A percentile compares a stretch with the other conserved stretches of the same genome.
Conservation (phyloP, 192 early-diverging fungal species). For the Backusella sp. region DNA sequence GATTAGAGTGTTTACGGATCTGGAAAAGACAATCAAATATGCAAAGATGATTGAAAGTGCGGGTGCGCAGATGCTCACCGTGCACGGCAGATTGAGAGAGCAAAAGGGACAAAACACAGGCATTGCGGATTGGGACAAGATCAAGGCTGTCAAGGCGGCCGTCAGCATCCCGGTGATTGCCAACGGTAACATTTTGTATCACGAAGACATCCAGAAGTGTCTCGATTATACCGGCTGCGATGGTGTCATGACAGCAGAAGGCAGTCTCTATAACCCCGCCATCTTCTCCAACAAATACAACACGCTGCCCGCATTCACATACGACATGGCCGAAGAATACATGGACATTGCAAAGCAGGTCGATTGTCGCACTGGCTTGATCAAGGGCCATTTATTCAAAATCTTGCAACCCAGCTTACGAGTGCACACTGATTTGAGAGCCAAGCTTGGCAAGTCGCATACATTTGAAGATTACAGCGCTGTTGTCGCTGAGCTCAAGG, state of each 20-base stretch:
- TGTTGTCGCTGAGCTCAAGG: neutral
- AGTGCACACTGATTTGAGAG: constrained; percentile 79
- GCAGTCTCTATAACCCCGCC: constrained; percentile 88
- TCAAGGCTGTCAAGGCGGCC: constrained; percentile 78
- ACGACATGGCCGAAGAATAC: constrained; percentile 87
- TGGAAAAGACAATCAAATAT: constrained; percentile 87
- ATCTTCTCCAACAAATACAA: constrained; percentile 63
- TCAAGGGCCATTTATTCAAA: constrained; percentile 92
- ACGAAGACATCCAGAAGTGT: constrained; percentile 84
- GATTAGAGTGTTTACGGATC: constrained; percentile 89
- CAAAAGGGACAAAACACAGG: constrained; percentile 97
- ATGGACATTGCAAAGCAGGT: constrained; percentile 71
- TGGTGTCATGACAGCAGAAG: constrained; percentile 94
- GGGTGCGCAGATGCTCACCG: constrained; percentile 88
- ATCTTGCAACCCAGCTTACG: constrained; percentile 77
- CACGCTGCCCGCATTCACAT: constrained; percentile 57
- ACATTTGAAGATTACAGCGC: constrained; percentile 46
- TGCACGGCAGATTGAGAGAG: constrained; percentile 91
- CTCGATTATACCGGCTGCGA: constrained; percentile 81
- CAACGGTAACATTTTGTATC: constrained; percentile 96
- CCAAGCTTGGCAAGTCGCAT: constrained; percentile 57
- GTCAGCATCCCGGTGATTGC: constrained; percentile 92
- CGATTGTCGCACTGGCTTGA: constrained; percentile 56
- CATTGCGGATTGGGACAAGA: constrained; percentile 95
- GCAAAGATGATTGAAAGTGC: constrained; percentile 93